These are phyloP conservation scores for Senna siamea DNA, from an alignment of 306 rosid species.

Conservation along the genomic window DNA sequence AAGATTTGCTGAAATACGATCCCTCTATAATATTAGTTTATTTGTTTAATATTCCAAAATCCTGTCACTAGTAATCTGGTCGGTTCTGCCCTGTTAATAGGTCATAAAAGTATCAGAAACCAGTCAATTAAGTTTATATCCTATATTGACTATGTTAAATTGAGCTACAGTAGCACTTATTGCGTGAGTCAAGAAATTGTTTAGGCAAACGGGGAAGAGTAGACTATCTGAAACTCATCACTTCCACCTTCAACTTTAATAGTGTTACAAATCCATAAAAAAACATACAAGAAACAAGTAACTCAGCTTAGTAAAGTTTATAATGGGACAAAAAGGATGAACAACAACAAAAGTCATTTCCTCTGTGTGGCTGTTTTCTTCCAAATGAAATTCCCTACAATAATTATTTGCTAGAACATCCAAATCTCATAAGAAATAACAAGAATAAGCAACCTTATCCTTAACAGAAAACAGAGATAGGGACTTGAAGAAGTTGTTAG, in stretches of 20 bases:
- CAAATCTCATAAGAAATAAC: not conserved
- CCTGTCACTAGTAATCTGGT: not conserved
- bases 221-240: not conserved
- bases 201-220: not conserved
- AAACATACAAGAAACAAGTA: not conserved
- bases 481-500: not conserved
- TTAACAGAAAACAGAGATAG: too few species aligned
- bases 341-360: not conserved
- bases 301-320: not conserved
- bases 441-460: not conserved
- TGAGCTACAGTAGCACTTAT: not conserved
- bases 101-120: not conserved
- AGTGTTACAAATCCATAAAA: not conserved
- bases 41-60: not conserved
- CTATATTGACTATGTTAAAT: not conserved
- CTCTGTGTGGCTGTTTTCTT: conserved; percentile 26
- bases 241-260: not conserved
- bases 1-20: not conserved
- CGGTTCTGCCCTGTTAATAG: not conserved
- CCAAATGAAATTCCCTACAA: not conserved
- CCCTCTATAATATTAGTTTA: not conserved
- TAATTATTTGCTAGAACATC: not conserved
- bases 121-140: not conserved
- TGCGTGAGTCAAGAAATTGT: not conserved
- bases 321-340: conserved; percentile 6